A percentile compares a stretch with the other conserved stretches of the same genome.
Evolutionary conservation across 768 basidiomycete genomes (phyloP).

Genomic region (Suillus hirtellus): DNA sequence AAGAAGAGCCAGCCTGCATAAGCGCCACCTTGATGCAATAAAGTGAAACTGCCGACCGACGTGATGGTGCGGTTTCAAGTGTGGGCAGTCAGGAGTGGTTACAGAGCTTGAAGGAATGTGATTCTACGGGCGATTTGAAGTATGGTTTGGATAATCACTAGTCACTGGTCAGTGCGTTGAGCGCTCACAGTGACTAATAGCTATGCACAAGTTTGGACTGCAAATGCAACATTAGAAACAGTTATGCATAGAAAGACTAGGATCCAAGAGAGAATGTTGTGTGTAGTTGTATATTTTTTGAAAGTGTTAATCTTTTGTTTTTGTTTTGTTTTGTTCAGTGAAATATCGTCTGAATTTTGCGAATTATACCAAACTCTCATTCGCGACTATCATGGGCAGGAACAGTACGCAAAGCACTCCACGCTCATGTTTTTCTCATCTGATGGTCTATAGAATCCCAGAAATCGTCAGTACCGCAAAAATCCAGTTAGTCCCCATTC

Average conservation of each 20-base stretch:
- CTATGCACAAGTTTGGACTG: neutral
- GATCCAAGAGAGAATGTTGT: neutral
- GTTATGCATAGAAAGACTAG: neutral
- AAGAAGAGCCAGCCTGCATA: neutral
- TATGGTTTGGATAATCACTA: neutral
- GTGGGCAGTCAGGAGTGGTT: neutral
- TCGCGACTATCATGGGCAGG: conserved; percentile 25
- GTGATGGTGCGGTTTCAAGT: neutral
- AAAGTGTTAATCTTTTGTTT: neutral
- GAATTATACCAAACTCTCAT: too few relatives aligned
- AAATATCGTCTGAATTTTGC: neutral
- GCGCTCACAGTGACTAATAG: too few relatives aligned
- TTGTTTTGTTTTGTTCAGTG: neutral
- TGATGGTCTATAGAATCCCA: conserved; percentile 21
- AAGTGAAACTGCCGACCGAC: neutral
- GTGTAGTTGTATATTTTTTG: neutral
- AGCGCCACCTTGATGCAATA: neutral
- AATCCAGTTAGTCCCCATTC: conserved; percentile 22
- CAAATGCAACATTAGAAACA: neutral
- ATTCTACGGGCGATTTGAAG: neutral
- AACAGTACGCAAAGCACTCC: conserved; percentile 25
- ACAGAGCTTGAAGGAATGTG: neutral
- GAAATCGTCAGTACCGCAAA: conserved; percentile 27
- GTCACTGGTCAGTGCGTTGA: neutral
- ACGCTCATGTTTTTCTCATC: neutral